A percentile compares a stretch with the other conserved stretches of the same genome.
Conservation (phyloP, 352 stramenopile species). For the Pythium rhizo-oryzae region DNA sequence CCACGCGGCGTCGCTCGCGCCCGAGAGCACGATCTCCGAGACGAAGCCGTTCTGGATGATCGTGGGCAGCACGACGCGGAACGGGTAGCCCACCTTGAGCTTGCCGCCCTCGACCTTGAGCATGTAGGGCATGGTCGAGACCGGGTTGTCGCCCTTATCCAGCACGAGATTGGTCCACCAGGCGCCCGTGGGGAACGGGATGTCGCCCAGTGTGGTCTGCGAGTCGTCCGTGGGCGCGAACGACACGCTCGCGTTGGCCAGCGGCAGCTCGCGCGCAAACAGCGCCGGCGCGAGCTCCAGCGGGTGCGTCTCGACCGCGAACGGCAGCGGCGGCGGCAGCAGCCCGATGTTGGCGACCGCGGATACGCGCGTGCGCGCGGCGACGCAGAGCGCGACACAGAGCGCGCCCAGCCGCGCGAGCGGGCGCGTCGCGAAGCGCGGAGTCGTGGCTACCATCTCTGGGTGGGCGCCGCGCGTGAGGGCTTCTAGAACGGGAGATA, state of each 20-base stretch:
- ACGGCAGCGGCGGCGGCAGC: slow-evolving; percentile 41
- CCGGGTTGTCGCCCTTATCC: slow-evolving; percentile 50
- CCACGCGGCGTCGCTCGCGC: not conserved
- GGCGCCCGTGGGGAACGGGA: slow-evolving; percentile 76
- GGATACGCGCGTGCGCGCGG: not conserved
- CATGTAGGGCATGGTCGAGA: slow-evolving; percentile 75
- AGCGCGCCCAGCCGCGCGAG: slow-evolving; percentile 21
- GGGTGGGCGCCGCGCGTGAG: not conserved
- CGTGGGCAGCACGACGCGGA: slow-evolving; percentile 66
- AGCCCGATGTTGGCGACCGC: slow-evolving; percentile 28
- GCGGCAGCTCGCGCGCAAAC: slow-evolving; percentile 52
- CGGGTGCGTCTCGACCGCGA: slow-evolving; percentile 51
- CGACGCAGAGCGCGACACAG: slow-evolving; percentile 12
- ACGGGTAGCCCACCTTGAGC: slow-evolving; percentile 77
- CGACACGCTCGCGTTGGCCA: slow-evolving; percentile 19
- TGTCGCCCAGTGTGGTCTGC: slow-evolving; percentile 40
- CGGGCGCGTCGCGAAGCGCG: slow-evolving; percentile 11
- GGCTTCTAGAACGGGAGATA: slow-evolving; percentile 4
- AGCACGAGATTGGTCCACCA: slow-evolving; percentile 88
- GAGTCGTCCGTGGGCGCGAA: slow-evolving; percentile 22
- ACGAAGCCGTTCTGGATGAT: slow-evolving; percentile 76
- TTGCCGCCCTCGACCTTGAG: slow-evolving; percentile 56
- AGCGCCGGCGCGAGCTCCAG: slow-evolving; percentile 52
- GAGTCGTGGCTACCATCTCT: slow-evolving; percentile 5
- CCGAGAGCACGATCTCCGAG: slow-evolving; percentile 62